Conservation (phyloP, 192 early-diverging fungal species). For the Gryganskiella cystojenkinii region DNA sequence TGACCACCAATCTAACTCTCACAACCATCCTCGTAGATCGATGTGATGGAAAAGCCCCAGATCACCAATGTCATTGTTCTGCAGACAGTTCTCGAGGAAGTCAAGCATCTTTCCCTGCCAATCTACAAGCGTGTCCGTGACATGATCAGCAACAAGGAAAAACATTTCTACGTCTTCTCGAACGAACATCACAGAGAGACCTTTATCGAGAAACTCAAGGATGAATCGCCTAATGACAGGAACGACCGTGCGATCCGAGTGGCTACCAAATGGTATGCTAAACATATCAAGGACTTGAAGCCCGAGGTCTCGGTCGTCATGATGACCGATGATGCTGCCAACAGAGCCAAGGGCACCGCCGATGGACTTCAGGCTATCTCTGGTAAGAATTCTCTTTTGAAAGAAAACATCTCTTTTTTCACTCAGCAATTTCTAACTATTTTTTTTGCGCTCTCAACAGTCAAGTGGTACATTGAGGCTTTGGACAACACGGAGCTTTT, state of each 20-base stretch:
- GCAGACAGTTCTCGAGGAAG: slow-evolving; percentile 94
- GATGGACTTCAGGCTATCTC: slow-evolving; percentile 76
- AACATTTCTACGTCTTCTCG: slow-evolving; percentile 92
- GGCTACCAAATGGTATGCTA: slow-evolving; percentile 85
- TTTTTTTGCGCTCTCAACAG: slow-evolving; percentile 33
- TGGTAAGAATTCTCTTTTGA: slow-evolving; percentile 45
- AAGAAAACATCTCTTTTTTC: not conserved
- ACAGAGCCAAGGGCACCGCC: slow-evolving; percentile 73
- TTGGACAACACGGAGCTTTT: slow-evolving; percentile 84
- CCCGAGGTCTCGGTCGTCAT: slow-evolving; percentile 69
- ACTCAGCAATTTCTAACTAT: not conserved
- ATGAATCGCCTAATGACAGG: slow-evolving; percentile 93
- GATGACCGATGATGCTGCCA: slow-evolving; percentile 93
- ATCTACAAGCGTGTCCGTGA: slow-evolving; percentile 84
- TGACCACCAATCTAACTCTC: not conserved
- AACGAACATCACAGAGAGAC: slow-evolving; percentile 96
- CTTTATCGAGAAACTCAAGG: slow-evolving; percentile 82
- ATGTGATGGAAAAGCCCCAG: slow-evolving; percentile 90
- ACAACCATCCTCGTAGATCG: slow-evolving; percentile 69
- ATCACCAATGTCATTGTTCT: slow-evolving; percentile 92
- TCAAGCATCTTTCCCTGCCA: slow-evolving; percentile 82
- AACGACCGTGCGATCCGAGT: slow-evolving; percentile 96
- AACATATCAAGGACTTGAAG: slow-evolving; percentile 67
- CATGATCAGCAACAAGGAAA: slow-evolving; percentile 76
- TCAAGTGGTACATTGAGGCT: slow-evolving; percentile 81